These are phyloP conservation scores for Biscogniauxia mediterranea DNA, from an alignment of 2,329 filamentous ascomycete species.

Conservation along the genomic window DNA sequence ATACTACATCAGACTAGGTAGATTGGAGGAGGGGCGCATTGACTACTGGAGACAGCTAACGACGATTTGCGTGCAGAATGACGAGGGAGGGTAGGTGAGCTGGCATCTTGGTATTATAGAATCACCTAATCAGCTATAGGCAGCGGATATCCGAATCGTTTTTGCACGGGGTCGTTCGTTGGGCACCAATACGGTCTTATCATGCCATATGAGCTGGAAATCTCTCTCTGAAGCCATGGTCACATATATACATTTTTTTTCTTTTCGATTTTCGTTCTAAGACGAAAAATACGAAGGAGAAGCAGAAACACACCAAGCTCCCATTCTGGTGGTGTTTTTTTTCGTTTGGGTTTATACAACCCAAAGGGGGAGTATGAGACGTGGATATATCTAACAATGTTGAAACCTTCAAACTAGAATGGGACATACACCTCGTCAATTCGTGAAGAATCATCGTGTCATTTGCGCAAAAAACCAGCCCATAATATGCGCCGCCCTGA, in stretches of 20 bases:
- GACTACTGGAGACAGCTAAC: too few species aligned
- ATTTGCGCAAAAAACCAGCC: too few species aligned
- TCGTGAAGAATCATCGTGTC: too few species aligned
- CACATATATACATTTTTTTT: background rate
- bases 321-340: background rate
- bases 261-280: background rate
- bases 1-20: too few species aligned
- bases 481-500: too few species aligned
- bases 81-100: background rate
- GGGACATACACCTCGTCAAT: too few species aligned
- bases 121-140: background rate
- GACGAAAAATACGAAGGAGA: too few species aligned
- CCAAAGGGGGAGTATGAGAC: too few species aligned
- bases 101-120: background rate
- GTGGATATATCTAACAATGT: too few species aligned
- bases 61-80: background rate
- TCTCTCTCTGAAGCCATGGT: background rate
- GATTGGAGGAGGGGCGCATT: too few species aligned
- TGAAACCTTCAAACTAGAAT: too few species aligned
- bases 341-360: background rate
- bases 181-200: background rate
- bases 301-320: too few species aligned
- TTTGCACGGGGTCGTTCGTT: background rate
- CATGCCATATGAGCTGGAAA: background rate
- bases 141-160: background rate